Conservation (phyloP, 441 rosid species). For the Corymbia citriodora region DNA sequence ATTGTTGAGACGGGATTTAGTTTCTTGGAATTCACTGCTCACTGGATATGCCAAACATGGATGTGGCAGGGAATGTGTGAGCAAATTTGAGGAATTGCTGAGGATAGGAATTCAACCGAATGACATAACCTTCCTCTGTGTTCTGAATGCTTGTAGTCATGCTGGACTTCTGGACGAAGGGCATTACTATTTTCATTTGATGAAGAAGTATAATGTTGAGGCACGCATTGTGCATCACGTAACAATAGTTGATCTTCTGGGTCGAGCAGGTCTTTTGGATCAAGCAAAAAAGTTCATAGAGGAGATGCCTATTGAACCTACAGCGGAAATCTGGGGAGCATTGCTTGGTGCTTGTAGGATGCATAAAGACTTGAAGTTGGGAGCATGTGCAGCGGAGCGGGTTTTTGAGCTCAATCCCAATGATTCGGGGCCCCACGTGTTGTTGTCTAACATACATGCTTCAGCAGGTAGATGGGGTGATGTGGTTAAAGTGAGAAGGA, state of each 20-base stretch:
- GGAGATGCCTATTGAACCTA: constrained; percentile 36
- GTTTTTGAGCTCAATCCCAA: constrained; percentile 34
- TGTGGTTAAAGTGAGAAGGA: constrained; percentile 28
- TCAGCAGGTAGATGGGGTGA: constrained; percentile 36
- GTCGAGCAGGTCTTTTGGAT: constrained; percentile 44
- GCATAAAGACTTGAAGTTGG: constrained; percentile 41
- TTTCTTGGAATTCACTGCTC: constrained; percentile 40
- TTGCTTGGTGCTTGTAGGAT: constrained; percentile 49
- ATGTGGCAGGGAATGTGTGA: constrained; percentile 26
- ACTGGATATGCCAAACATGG: constrained; percentile 45
- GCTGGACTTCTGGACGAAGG: constrained; percentile 42
- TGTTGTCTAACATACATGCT: constrained; percentile 33
- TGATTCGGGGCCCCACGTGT: constrained; percentile 15
- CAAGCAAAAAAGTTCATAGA: constrained; percentile 27
- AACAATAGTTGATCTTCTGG: constrained; percentile 44
- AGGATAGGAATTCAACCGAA: constrained; percentile 29
- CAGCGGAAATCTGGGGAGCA: constrained; percentile 47
- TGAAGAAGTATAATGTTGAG: constrained; percentile 29
- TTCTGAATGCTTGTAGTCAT: constrained; percentile 51
- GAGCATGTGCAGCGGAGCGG: constrained; percentile 35
- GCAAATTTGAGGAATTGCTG: constrained; percentile 30
- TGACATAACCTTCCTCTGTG: constrained; percentile 39
- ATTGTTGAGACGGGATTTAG: constrained; percentile 22
- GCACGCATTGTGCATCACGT: constrained; percentile 34
- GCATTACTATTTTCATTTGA: constrained; percentile 20